phyloP scores from a whole-genome alignment of 768 basidiomycete genomes.

The Butyriboletus loyo region DNA sequence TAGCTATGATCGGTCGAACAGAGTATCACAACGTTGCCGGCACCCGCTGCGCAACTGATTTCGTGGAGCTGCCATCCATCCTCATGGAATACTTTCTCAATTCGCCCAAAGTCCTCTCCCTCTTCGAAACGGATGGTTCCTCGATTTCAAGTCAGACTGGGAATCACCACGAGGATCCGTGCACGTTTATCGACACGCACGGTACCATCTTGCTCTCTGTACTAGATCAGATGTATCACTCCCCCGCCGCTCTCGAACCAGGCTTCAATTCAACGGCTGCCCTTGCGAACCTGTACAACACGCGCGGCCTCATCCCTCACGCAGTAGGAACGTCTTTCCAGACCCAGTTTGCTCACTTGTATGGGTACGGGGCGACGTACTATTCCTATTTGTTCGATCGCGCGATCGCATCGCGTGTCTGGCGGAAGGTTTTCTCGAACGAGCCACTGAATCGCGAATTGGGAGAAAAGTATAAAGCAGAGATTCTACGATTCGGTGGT shows the following conservation, averaged over 20 bases:
- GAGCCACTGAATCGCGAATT: constrained; percentile 67
- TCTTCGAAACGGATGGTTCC: constrained; percentile 61
- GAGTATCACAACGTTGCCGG: constrained; percentile 98
- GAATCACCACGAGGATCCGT: constrained; percentile 74
- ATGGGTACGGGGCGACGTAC: constrained; percentile 96
- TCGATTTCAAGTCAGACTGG: constrained; percentile 45
- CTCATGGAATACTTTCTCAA: constrained; percentile 98
- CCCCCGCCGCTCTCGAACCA: constrained; percentile 49
- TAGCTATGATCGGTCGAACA: constrained; percentile 97
- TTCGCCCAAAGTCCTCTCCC: constrained; percentile 76
- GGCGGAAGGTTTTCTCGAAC: constrained; percentile 66
- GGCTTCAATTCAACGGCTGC: constrained; percentile 73
- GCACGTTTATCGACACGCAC: constrained; percentile 83
- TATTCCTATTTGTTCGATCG: constrained; percentile 97
- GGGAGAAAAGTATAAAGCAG: constrained; percentile 79
- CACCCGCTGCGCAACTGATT: constrained; percentile 96
- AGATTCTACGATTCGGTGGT: constrained; percentile 79
- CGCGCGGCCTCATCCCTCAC: constrained; percentile 77
- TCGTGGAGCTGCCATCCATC: constrained; percentile 96
- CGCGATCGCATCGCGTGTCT: constrained; percentile 92
- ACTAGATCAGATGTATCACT: constrained; percentile 90
- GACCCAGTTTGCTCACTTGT: constrained; percentile 93
- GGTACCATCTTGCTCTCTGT: constrained; percentile 86
- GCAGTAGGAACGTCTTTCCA: constrained; percentile 89
- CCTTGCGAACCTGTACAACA: constrained; percentile 58